A percentile compares a stretch with the other conserved stretches of the same genome.
phyloP scores from a whole-genome alignment of 768 basidiomycete genomes.

The Kwoniella sp. region DNA sequence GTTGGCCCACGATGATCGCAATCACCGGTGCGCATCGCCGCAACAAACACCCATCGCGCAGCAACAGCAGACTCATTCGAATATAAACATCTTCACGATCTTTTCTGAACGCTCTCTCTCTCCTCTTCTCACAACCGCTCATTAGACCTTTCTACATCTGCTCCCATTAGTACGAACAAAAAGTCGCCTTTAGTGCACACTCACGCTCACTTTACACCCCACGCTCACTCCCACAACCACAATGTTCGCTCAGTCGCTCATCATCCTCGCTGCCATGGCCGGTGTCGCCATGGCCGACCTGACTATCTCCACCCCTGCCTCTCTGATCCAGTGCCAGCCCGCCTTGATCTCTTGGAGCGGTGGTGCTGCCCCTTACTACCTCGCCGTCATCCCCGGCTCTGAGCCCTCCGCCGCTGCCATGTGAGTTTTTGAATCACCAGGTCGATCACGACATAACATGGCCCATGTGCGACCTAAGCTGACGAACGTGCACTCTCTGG shows the following conservation, averaged over 20 bases:
- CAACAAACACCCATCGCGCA: neutral
- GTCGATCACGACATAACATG: too few relatives aligned
- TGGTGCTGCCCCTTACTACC: slow-evolving; percentile 43
- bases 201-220: neutral
- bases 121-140: neutral
- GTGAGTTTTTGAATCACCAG: slow-evolving; percentile 14
- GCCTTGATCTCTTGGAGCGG: slow-evolving; percentile 38
- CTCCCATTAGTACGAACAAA: neutral
- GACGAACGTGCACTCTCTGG: neutral
- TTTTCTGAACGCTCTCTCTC: neutral
- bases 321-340: slow-evolving; percentile 44
- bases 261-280: slow-evolving; percentile 27
- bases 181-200: neutral
- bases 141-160: neutral
- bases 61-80: too few relatives aligned
- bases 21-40: neutral
- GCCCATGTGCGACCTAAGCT: neutral
- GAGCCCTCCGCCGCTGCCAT: slow-evolving; percentile 41
- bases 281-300: slow-evolving; percentile 36
- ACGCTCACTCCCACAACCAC: slow-evolving; percentile 2
- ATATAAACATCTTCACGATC: neutral
- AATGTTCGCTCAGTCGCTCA: slow-evolving; percentile 32
- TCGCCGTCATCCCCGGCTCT: slow-evolving; percentile 46
- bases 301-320: slow-evolving; percentile 42
- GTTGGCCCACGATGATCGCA: neutral